These are phyloP conservation scores for Boletus speciosus DNA, from an alignment of 768 basidiomycete species.

Conservation along the genomic window DNA sequence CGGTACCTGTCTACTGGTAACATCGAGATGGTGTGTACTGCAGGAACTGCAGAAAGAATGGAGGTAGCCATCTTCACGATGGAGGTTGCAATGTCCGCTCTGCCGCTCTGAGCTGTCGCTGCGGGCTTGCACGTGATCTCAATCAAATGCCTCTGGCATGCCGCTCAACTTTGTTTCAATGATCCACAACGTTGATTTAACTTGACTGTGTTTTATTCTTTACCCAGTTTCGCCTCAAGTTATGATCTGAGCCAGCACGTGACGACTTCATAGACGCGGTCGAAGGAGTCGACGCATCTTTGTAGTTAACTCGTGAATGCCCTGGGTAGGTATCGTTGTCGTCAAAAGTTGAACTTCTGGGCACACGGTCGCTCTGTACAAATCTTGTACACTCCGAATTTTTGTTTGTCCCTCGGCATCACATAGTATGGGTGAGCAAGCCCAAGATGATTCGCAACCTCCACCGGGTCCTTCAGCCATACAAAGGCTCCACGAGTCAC, in stretches of 20 bases:
- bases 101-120: no score
- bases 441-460: slow-evolving; percentile 14
- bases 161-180: no score
- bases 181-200: no score
- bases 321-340: not conserved
- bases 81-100: no score
- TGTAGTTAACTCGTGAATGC: not conserved
- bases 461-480: slow-evolving; percentile 59
- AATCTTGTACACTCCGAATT: not conserved
- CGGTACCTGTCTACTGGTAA: slow-evolving; percentile 58
- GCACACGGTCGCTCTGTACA: not conserved
- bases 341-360: no score
- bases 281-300: not conserved
- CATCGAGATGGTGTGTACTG: slow-evolving; percentile 1
- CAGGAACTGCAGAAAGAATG: slow-evolving; percentile 1
- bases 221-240: no score
- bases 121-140: slow-evolving; percentile 4
- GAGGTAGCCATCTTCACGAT: not conserved
- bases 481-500: slow-evolving; percentile 69
- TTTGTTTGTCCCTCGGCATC: not conserved
- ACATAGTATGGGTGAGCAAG: slow-evolving; percentile 12
- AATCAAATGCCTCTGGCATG: no score
- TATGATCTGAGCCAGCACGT: not conserved
- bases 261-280: not conserved
- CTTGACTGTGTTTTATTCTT: no score